A percentile compares a stretch with the other conserved stretches of the same genome.
phyloP scores from a whole-genome alignment of 1,284 basidiomycete species.

The Meripilus lineatus region DNA sequence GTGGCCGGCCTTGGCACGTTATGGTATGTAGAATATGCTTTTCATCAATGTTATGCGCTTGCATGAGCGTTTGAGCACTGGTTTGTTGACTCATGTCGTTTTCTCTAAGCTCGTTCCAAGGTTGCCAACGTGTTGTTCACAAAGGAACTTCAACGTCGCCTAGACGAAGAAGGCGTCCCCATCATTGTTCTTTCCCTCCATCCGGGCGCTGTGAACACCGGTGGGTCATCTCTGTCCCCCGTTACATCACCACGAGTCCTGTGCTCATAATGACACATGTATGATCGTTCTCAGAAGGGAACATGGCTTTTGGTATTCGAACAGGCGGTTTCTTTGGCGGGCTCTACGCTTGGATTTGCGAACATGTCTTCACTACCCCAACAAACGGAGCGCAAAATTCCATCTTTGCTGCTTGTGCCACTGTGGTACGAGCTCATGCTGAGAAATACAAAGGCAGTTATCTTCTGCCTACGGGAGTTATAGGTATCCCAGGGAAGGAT shows the following conservation, averaged over 20 bases:
- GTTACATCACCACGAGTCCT: constrained; percentile 10
- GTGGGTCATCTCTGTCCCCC: constrained; percentile 8
- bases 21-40: constrained; percentile 38
- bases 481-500: constrained; percentile 22
- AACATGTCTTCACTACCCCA: constrained; percentile 29
- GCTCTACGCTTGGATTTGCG: constrained; percentile 19
- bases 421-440: constrained; percentile 28
- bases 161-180: constrained; percentile 22
- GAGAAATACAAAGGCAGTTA: constrained; percentile 43
- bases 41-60: neutral
- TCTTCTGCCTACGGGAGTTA: constrained; percentile 32
- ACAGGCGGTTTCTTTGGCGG: constrained; percentile 15
- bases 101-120: constrained; percentile 31
- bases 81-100: neutral
- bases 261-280: neutral
- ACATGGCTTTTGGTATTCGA: constrained; percentile 15
- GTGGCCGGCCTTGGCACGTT: constrained; percentile 27
- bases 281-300: constrained; percentile 9
- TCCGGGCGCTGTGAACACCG: constrained; percentile 40
- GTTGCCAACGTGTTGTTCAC: constrained; percentile 24
- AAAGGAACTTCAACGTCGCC: constrained; percentile 23
- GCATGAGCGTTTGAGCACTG: neutral
- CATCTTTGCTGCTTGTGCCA: constrained; percentile 41
- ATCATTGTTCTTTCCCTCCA: constrained; percentile 29
- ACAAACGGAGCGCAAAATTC: constrained; percentile 39